Base-by-base conservation (phyloP, 2,329 filamentous ascomycete genomes). In the Bipolaris zeicola region DNA sequence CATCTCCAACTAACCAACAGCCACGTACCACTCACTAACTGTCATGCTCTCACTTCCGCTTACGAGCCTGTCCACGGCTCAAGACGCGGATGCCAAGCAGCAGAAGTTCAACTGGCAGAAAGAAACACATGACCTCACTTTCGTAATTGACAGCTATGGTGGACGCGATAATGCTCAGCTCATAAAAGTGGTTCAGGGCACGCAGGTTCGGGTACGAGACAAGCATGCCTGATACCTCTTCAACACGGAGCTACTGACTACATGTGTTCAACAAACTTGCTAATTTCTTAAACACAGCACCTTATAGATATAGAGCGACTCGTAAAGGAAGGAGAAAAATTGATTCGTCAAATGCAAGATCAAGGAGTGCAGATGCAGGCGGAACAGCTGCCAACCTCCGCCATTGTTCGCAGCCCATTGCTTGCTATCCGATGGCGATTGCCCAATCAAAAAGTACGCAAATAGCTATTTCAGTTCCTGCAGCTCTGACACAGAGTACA, bases 321-420 rank as follows among this genome's bases (percentile, higher is more conserved):
- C 24, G 58, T 69, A 38, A 55, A 56, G 3, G 45, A 71, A 44
- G 60, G 60, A 11, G 52, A 66, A 11, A 43, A 67, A 1, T 39
- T 68, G 7, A 61, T 67, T 7, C 57, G 59, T 14, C 61, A 52
- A 6, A 65, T 67, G 57, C 54, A 65, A 14, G 57, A 70, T 28
- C 64, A 61, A 14, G 66, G 73, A 13, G 57, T 72, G 11, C 60
- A 71, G 22, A 61, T 74, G 34, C 67, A 66, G 18, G 63, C 68
- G 18, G 78, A 81, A 8, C 73, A 79, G 50, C 68, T 81, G 2
- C 78, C 79, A 5, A 76, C 81, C n/a, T 78, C 76, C 42, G 79
- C 73, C 33, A 75, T 81, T 31, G 69, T 73, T 8, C 76, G 75
- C 46, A 71, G 70, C 20, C 68, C 74, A 4, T 58, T 76, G 3